Conservation (phyloP, 352 stramenopile species). For the Globisporangium irregulare region DNA sequence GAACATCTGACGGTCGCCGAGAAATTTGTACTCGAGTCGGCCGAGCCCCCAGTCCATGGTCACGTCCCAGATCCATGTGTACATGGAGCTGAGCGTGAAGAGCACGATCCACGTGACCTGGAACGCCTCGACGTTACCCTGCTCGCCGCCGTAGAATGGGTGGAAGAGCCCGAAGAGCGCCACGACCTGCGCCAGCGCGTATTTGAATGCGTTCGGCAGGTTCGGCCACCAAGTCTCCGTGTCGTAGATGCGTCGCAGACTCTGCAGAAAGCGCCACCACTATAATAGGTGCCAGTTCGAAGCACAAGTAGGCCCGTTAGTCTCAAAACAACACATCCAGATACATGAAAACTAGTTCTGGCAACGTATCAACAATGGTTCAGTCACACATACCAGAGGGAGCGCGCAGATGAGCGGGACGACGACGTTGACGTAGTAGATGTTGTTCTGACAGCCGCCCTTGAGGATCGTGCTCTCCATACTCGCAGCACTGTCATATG, state of each 20-base stretch:
- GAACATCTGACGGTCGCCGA: conserved; percentile 85
- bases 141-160: conserved; percentile 46
- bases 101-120: conserved; percentile 72
- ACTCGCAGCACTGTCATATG: not conserved
- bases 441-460: conserved; percentile 52
- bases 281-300: not conserved
- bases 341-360: not conserved
- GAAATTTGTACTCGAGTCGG: conserved; percentile 67
- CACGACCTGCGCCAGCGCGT: conserved; percentile 84
- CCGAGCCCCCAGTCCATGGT: conserved; percentile 87
- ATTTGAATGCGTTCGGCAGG: conserved; percentile 96
- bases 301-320: not conserved
- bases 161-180: conserved; percentile 86
- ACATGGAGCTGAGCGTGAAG: conserved; percentile 80
- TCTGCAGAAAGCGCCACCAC: conserved; percentile 97
- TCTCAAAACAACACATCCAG: not conserved
- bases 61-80: conserved; percentile 84
- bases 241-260: conserved; percentile 93
- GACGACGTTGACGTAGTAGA: conserved; percentile 93
- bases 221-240: conserved; percentile 94
- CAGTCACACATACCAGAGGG: conserved; percentile 57
- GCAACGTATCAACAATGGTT: not conserved
- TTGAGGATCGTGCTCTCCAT: not conserved
- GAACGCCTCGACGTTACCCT: conserved; percentile 31
- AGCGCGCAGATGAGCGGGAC: conserved; percentile 94